Evolutionary conservation across 2,329 filamentous ascomycete genomes (phyloP).

Genomic region (Scedosporium minutisporum): DNA sequence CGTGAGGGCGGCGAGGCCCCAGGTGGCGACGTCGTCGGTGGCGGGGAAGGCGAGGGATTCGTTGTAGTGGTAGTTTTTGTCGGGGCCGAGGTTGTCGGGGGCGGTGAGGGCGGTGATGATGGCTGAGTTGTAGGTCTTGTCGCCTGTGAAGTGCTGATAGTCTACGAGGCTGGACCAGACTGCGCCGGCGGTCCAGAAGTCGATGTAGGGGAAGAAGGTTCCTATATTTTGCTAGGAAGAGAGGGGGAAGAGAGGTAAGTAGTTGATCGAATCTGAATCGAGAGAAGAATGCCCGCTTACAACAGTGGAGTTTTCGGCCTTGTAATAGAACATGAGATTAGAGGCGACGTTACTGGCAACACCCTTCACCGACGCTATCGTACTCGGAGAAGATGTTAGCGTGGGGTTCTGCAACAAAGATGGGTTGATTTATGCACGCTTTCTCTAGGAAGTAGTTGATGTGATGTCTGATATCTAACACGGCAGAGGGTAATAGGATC

Average conservation of each 20-base stretch:
- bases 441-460: no score
- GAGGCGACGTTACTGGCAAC: constrained; percentile 52
- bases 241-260: constrained; percentile 10
- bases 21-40: constrained; percentile 69
- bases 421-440: no score
- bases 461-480: no score
- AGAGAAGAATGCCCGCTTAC: no score
- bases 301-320: constrained; percentile 34
- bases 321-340: constrained; percentile 55
- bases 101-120: constrained; percentile 49
- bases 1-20: constrained; percentile 57
- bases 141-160: constrained; percentile 58
- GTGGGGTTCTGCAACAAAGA: no score
- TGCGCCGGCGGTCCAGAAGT: constrained; percentile 58
- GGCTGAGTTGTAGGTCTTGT: constrained; percentile 50
- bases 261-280: constrained; percentile 14
- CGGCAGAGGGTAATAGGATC: no score
- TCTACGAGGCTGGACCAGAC: constrained; percentile 60
- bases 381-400: not conserved
- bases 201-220: constrained; percentile 53
- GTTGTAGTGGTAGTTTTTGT: constrained; percentile 50
- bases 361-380: constrained; percentile 48
- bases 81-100: constrained; percentile 43
- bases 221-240: not conserved
- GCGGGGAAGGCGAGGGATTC: constrained; percentile 50